Evolutionary conservation across 2,329 filamentous ascomycete species (phyloP).

Genomic region (Pyrenochaeta sp.): DNA sequence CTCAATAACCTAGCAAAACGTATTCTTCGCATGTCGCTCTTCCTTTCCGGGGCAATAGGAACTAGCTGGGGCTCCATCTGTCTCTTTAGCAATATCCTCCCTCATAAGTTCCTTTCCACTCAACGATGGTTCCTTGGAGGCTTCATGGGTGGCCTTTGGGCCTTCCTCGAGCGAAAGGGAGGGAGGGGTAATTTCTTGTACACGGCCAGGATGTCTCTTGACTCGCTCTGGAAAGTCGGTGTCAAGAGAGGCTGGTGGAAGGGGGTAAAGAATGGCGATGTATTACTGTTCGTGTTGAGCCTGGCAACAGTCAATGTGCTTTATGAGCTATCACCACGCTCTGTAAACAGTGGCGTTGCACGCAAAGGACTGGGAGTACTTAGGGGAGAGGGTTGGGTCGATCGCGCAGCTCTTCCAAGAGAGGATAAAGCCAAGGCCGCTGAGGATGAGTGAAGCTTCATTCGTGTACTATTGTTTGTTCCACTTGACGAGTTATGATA

Average conservation of each 20-base stretch:
- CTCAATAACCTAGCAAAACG: slow-evolving; percentile 71
- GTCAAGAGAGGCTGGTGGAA: slow-evolving; percentile 89
- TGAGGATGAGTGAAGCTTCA: slow-evolving; percentile 5
- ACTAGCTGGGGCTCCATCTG: slow-evolving; percentile 90
- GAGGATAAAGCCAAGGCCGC: slow-evolving; percentile 16
- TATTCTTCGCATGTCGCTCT: slow-evolving; percentile 77
- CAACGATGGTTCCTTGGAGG: slow-evolving; percentile 92
- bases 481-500: slow-evolving; percentile 6
- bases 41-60: slow-evolving; percentile 82
- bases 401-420: slow-evolving; percentile 56
- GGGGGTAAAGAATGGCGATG: slow-evolving; percentile 81
- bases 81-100: slow-evolving; percentile 82
- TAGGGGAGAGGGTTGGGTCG: slow-evolving; percentile 76
- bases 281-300: slow-evolving; percentile 81
- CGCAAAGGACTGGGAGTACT: slow-evolving; percentile 78
- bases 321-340: slow-evolving; percentile 74
- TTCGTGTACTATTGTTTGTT: not conserved
- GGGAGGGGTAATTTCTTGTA: slow-evolving; percentile 75
- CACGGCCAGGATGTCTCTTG: slow-evolving; percentile 76
- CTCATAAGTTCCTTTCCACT: slow-evolving; percentile 75
- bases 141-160: slow-evolving; percentile 84
- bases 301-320: slow-evolving; percentile 80
- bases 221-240: slow-evolving; percentile 92
- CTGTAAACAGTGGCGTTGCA: slow-evolving; percentile 71
- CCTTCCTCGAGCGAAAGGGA: slow-evolving; percentile 72